Evolutionary conservation across 495 filamentous ascomycete genomes (phyloP), one percentile per base, ranked within the genome.

Genomic region (Usnea hakonensis): DNA sequence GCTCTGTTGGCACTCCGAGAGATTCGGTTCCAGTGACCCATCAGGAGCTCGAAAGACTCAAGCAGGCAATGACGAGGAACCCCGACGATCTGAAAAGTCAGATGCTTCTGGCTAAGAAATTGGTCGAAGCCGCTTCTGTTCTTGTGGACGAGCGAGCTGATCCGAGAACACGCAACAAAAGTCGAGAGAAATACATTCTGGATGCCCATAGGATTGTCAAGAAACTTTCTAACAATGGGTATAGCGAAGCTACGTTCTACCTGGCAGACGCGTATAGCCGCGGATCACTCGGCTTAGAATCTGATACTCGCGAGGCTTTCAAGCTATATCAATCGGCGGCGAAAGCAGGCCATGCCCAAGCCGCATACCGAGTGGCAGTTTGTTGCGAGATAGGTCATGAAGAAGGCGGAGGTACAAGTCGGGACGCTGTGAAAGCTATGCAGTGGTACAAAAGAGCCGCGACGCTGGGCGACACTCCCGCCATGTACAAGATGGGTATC

Each of bases 401-500:
- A 68, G 90, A 94, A 67, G 90, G 90, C 52, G 93, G 93, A 57
- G 94, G 94, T 21, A 96, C 94, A 14, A 84, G 87, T 55, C 89
- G 90, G 64, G 94, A 98, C 71, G 89, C 90, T 5, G 74, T 90
- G 67, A 97, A 96, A 76, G 91, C 94, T 11, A 90, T 97, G 35
- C 91, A 97, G 69, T 98, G 94, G 94, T 98, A 97, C 72, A 91
- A 91, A 71, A 90, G 91, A 23, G 90, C 93, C 16, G 91, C 94
- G 1, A 83, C 88, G 9, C 78, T 97, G 7, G 94, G 94, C 16
- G 92, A 97, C 68, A 87, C 89, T 0, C 87, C 91, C 0, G 94
- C 93, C 30, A 95, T 96, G 91, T 98, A 96, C 76, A 98, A 98
- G 74, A 87, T 97, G 74, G 94, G 94, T 57, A 93, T 96, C 85